These are phyloP conservation scores for Aspergillus neoniger DNA, from an alignment of 2,329 filamentous ascomycete species.

Conservation along the genomic window DNA sequence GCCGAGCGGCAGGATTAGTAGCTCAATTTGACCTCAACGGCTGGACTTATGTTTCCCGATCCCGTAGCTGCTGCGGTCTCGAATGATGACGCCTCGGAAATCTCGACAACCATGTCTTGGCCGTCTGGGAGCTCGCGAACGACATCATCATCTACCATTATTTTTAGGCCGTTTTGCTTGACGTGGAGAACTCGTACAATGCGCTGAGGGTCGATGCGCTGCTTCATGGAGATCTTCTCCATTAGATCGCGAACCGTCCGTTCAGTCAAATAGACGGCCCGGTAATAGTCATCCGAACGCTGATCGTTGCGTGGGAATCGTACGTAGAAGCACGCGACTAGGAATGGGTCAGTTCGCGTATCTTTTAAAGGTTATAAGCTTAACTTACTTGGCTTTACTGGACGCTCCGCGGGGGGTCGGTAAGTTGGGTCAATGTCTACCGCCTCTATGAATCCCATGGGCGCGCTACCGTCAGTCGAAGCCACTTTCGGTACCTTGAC, in stretches of 20 bases:
- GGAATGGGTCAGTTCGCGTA: conserved; percentile 32
- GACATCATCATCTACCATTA: conserved; percentile 89
- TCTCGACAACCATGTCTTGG: conserved; percentile 79
- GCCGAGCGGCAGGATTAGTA: conserved; percentile 45
- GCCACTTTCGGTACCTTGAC: conserved; percentile 34
- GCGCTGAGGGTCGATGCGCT: conserved; percentile 71
- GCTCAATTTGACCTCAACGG: conserved; percentile 57
- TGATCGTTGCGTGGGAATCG: conserved; percentile 57
- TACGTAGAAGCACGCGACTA: conserved; percentile 86
- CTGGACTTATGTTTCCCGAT: conserved; percentile 20
- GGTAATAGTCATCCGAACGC: conserved; percentile 65
- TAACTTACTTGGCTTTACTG: conserved; percentile 64
- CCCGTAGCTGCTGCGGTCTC: conserved; percentile 29
- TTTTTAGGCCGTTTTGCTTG: conserved; percentile 72
- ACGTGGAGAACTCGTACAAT: conserved; percentile 72
- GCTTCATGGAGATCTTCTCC: conserved; percentile 73
- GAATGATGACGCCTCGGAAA: conserved; percentile 60
- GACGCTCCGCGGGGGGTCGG: conserved; percentile 71
- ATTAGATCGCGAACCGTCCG: conserved; percentile 75
- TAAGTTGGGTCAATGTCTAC: conserved; percentile 87
- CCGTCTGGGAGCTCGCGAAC: conserved; percentile 82
- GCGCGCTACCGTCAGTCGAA: conserved; percentile 34
- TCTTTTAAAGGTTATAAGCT: neutral
- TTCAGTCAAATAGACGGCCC: conserved; percentile 81
- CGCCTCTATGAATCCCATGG: conserved; percentile 86